phyloP scores from a whole-genome alignment of 1,284 basidiomycete genomes.

The Ganoderma meredithae region DNA sequence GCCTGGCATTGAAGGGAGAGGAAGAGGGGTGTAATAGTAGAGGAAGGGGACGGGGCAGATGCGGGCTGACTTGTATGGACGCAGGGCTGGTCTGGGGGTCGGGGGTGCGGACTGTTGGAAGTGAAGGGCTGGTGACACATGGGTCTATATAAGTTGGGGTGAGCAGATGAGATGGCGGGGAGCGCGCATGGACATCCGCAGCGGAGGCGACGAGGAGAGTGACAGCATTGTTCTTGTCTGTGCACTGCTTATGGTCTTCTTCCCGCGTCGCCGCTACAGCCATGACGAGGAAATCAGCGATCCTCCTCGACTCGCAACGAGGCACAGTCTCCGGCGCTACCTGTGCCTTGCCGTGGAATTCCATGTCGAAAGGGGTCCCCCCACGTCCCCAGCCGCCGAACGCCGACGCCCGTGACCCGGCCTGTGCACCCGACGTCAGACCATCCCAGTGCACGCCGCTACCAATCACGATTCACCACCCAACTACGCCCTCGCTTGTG shows the following conservation, averaged over 20 bases:
- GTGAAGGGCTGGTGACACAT: slow-evolving; percentile 1
- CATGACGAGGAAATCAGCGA: background rate
- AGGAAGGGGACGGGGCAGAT: slow-evolving; percentile 2
- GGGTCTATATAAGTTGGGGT: slow-evolving; percentile 4
- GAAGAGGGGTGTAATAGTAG: slow-evolving; percentile 6
- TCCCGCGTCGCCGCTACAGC: background rate
- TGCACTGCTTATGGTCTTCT: background rate
- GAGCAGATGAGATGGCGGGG: slow-evolving; percentile 3
- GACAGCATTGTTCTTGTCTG: background rate
- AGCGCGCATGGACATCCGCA: slow-evolving; percentile 3
- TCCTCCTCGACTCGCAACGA: background rate
- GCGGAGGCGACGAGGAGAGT: slow-evolving; percentile 2
- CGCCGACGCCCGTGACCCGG: background rate
- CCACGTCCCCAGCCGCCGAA: background rate
- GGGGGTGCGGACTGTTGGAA: slow-evolving; percentile 4
- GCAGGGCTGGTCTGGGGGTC: background rate
- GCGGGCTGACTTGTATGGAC: background rate
- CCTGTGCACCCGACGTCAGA: background rate
- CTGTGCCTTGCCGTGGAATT: background rate
- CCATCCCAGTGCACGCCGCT: slow-evolving; percentile 1
- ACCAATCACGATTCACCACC: slow-evolving; percentile 2
- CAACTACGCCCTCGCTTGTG: background rate
- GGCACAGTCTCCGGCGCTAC: background rate
- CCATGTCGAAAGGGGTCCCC: background rate
- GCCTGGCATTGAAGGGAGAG: slow-evolving; percentile 21